Percentiles rank a stretch among this genome's conserved stretches.
Conservation (phyloP, 192 early-diverging fungal genomes). For the Fimicolochytrium jonesii region DNA sequence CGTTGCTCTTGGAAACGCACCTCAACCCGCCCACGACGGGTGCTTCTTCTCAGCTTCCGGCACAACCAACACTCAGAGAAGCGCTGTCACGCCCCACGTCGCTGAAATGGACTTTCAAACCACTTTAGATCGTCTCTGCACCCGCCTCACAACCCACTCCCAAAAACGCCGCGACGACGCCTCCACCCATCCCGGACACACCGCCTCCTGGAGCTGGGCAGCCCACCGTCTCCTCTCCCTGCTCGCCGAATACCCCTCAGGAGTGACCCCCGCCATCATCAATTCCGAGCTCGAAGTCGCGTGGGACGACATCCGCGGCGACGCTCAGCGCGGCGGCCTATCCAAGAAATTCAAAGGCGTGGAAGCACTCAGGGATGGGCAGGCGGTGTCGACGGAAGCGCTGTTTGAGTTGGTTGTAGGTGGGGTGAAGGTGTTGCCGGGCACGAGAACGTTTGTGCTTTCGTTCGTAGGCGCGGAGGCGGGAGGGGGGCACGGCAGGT, state of each 20-base stretch:
- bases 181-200: no score
- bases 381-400: neutral
- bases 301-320: constrained; percentile 3
- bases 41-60: no score
- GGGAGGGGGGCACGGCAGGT: neutral
- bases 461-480: neutral
- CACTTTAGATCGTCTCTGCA: no score
- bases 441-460: constrained; percentile 13
- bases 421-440: neutral
- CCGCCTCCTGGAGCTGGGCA: constrained; percentile 16
- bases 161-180: no score
- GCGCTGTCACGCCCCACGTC: no score
- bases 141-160: no score
- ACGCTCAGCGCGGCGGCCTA: neutral
- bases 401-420: neutral
- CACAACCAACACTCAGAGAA: no score
- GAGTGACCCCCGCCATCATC: constrained; percentile 7
- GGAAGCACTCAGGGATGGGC: constrained; percentile 1
- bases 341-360: constrained; percentile 4
- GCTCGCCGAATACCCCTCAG: constrained; percentile 17
- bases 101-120: no score
- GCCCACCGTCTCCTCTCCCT: neutral
- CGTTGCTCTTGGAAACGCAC: no score
- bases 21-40: no score
- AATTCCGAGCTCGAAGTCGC: constrained; percentile 8